Conservation (phyloP, 331 rosid species). For the Acacia pycnantha region DNA sequence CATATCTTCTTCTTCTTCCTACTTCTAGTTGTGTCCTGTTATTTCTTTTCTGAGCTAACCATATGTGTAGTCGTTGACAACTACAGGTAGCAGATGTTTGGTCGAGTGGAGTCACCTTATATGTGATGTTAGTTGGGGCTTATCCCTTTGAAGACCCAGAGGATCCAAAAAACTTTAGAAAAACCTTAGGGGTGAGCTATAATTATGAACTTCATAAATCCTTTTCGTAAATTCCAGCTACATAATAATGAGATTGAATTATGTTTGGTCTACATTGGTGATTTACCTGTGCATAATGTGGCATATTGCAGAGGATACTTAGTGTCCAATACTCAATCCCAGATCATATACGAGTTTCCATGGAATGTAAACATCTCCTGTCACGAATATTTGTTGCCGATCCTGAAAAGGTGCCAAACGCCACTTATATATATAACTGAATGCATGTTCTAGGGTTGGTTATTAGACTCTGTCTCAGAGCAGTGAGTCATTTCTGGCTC, state of each 20-base stretch:
- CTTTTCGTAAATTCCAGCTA: neutral
- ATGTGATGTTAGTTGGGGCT: slow-evolving; percentile 80
- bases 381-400: slow-evolving; percentile 69
- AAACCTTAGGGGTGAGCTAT: slow-evolving; percentile 58
- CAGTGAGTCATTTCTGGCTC: slow-evolving; percentile 6
- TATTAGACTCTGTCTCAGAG: neutral
- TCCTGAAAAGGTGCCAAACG: slow-evolving; percentile 62
- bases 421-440: neutral
- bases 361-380: slow-evolving; percentile 72
- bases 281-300: slow-evolving; percentile 15
- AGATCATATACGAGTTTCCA: slow-evolving; percentile 56
- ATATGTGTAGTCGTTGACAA: slow-evolving; percentile 13
- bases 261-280: slow-evolving; percentile 21
- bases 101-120: slow-evolving; percentile 92
- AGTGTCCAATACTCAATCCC: slow-evolving; percentile 70
- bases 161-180: slow-evolving; percentile 68
- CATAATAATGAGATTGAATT: neutral
- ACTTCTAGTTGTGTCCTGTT: neutral
- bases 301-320: slow-evolving; percentile 62
- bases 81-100: slow-evolving; percentile 87
- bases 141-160: slow-evolving; percentile 82
- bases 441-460: neutral
- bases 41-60: slow-evolving; percentile 4
- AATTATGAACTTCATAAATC: slow-evolving; percentile 11
- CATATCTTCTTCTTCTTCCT: neutral